Evolutionary conservation across 31 red algal species (phyloP).

Genomic region (Odonthalia washingtoniensis): DNA sequence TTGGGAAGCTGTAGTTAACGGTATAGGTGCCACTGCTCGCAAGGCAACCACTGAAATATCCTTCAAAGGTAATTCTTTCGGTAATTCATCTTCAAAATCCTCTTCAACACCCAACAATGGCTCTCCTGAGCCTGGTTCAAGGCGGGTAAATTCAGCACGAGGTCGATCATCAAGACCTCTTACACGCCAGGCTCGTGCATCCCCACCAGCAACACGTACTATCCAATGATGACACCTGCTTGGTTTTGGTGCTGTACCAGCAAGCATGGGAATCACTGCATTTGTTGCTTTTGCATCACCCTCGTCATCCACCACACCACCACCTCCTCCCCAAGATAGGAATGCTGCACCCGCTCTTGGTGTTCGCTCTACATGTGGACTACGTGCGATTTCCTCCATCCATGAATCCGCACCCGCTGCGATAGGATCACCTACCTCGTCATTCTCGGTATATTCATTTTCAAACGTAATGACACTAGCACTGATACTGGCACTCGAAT

Average conservation of each 20-base stretch:
- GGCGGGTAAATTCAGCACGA: slow-evolving; percentile 71
- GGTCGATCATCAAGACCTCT: slow-evolving; percentile 86
- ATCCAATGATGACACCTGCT: slow-evolving; percentile 79
- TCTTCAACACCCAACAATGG: slow-evolving; percentile 39
- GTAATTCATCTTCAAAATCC: slow-evolving; percentile 25
- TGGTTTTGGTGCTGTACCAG: slow-evolving; percentile 68
- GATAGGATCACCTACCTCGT: background rate
- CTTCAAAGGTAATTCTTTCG: slow-evolving; percentile 52
- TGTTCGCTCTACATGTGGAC: slow-evolving; percentile 82
- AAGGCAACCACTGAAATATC: slow-evolving; percentile 58
- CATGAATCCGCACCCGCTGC: slow-evolving; percentile 51
- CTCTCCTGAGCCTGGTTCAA: slow-evolving; percentile 78
- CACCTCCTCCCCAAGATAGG: slow-evolving; percentile 82
- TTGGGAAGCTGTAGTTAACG: slow-evolving; percentile 66
- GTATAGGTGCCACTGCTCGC: slow-evolving; percentile 73
- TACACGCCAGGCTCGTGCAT: slow-evolving; percentile 67
- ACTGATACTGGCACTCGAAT: background rate
- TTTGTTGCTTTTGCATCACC: slow-evolving; percentile 75
- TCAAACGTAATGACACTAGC: background rate
- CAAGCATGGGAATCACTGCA: slow-evolving; percentile 52
- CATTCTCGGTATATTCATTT: background rate
- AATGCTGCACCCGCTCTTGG: slow-evolving; percentile 65
- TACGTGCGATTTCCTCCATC: slow-evolving; percentile 84
- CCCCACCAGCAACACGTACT: slow-evolving; percentile 58
- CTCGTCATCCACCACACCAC: slow-evolving; percentile 83